These are phyloP conservation scores for Multifurca ochricompacta DNA, from an alignment of 768 basidiomycete species.

Conservation along the genomic window DNA sequence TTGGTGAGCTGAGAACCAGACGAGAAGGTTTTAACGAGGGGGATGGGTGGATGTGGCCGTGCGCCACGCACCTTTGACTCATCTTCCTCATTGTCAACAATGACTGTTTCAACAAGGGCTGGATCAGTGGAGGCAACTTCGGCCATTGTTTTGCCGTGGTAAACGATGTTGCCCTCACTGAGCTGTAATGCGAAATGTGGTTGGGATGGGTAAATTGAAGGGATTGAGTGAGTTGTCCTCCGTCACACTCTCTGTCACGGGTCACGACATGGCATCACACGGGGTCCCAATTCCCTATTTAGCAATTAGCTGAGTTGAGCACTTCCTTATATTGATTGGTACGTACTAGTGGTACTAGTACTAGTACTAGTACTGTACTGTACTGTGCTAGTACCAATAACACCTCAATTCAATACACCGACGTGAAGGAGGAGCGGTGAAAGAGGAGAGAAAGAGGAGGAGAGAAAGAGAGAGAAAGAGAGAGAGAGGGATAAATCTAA, in stretches of 20 bases:
- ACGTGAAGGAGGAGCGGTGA: too few relatives aligned
- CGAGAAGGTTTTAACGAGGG: neutral
- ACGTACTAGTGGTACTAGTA: too few relatives aligned
- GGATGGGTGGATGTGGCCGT: neutral
- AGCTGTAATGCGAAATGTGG: neutral
- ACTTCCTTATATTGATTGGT: too few relatives aligned
- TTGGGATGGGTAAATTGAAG: too few relatives aligned
- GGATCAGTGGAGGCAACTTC: slow-evolving; percentile 25
- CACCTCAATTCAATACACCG: too few relatives aligned
- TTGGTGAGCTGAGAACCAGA: neutral
- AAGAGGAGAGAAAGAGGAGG: too few relatives aligned
- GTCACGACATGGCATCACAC: neutral
- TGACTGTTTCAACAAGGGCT: slow-evolving; percentile 21
- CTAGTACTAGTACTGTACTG: too few relatives aligned
- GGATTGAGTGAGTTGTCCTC: neutral
- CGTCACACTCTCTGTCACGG: slow-evolving; percentile 3
- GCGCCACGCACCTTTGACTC: slow-evolving; percentile 29
- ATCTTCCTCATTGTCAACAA: slow-evolving; percentile 30
- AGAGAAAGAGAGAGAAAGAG: too few relatives aligned
- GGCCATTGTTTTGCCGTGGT: slow-evolving; percentile 24
- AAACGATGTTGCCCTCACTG: neutral
- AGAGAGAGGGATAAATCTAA: too few relatives aligned
- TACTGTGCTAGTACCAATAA: too few relatives aligned
- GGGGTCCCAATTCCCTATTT: neutral
- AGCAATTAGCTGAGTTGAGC: neutral